A percentile compares a stretch with the other conserved stretches of the same genome.
phyloP scores from a whole-genome alignment of 2,329 filamentous ascomycete species.

The Aspergillus japonicus region DNA sequence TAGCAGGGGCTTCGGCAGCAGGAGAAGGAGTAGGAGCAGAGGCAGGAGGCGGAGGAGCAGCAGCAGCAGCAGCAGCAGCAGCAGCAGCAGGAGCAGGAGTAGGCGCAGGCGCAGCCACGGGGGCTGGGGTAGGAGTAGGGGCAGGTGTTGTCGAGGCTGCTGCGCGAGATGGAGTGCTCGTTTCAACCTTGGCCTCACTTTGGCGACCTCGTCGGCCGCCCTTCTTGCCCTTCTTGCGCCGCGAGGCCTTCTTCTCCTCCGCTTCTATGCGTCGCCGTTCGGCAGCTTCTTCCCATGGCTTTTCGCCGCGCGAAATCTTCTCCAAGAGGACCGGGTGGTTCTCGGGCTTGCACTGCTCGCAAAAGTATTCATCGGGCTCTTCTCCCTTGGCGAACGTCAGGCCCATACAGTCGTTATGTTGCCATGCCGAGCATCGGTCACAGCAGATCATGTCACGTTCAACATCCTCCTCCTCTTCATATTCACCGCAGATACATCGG shows the following conservation, averaged over 20 bases:
- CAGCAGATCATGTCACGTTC: slow-evolving; percentile 94
- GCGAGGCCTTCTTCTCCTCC: slow-evolving; percentile 57
- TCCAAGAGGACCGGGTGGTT: slow-evolving; percentile 79
- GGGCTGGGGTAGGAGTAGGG: slow-evolving; percentile 15
- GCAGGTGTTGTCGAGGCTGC: slow-evolving; percentile 30
- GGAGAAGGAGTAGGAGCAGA: slow-evolving; percentile 1
- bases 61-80: too few relatives aligned
- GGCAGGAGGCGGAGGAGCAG: slow-evolving; percentile 5
- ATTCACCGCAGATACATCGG: slow-evolving; percentile 88
- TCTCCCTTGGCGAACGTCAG: slow-evolving; percentile 74
- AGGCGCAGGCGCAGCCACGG: slow-evolving; percentile 23
- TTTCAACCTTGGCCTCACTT: slow-evolving; percentile 59
- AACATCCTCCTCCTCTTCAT: slow-evolving; percentile 79
- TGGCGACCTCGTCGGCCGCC: slow-evolving; percentile 61
- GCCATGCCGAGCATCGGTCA: slow-evolving; percentile 89
- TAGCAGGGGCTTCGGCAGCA: slow-evolving; percentile 21
- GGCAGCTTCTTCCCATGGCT: slow-evolving; percentile 76
- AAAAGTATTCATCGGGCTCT: slow-evolving; percentile 82
- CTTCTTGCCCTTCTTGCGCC: slow-evolving; percentile 56
- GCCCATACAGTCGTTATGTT: slow-evolving; percentile 95
- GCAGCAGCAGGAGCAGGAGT: slow-evolving; percentile 21
- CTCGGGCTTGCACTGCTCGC: slow-evolving; percentile 82
- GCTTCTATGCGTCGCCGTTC: slow-evolving; percentile 63
- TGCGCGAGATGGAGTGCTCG: slow-evolving; percentile 39
- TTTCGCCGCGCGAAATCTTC: slow-evolving; percentile 75